Evolutionary conservation across 169 alveolate genomes (phyloP), one percentile per base, ranked within the genome.

Genomic region (Cryptosporidium canis): DNA sequence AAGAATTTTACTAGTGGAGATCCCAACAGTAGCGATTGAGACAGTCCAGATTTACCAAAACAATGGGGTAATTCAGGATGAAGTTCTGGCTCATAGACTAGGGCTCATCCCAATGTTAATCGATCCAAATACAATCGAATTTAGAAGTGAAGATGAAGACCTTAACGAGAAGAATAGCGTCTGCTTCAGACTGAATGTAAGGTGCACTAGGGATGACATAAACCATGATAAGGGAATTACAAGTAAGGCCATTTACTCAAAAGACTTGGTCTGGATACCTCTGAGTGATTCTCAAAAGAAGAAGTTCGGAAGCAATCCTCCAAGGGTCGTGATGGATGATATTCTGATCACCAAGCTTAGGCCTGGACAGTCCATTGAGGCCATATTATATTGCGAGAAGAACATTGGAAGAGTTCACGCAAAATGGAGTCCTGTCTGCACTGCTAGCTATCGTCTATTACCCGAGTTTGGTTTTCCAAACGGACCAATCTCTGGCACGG

Each of bases 341-440:
- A 97, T 98, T 11, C 92, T 97, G 51, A 92, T 98, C 16, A 98
- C 99, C 39, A 98, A 98, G 90, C 91, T 98, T 43, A 94, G 99
- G 66, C 97, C 98, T 21, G 99, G 99, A 12, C 99, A 98, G 41
- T 55, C 72, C 35, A 77, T 77, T 12, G 99, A 97, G 67, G 92
- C 97, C 85, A 96, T 92, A 55, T 94, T 96, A 43, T 94, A 95
- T 63, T 94, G 98, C 87, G 98, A 95, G 83, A 98, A 98, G 94
- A 99, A 99, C 12, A 94, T 96, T 56, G 99, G 99, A 27, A 95
- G 95, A 87, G 95, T 96, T 8, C 99, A 98, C 93, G 99, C 99
- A 14, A 98, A 98, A 94, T 98, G 99, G 99, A 97, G 99, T 63
- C 99, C 99, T 9, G 99, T 98, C 27, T 94, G 98, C 65, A 97